Percentiles rank a stretch among this genome's conserved stretches.
phyloP scores from a whole-genome alignment of 352 stramenopile genomes.

The Phytopythium ostracodes region DNA sequence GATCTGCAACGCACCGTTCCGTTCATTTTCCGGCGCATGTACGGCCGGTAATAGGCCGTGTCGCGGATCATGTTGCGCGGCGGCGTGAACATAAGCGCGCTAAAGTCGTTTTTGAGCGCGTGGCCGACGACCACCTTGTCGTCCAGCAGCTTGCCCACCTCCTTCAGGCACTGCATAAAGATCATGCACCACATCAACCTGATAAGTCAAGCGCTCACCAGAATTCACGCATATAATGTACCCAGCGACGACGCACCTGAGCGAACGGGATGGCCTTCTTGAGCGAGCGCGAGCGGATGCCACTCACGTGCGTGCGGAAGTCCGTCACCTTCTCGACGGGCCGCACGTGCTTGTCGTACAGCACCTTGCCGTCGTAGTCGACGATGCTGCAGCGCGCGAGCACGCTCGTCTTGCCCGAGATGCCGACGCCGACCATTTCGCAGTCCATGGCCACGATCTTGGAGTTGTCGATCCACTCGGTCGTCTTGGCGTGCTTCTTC shows the following conservation, averaged over 20 bases:
- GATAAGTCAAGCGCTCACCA: neutral
- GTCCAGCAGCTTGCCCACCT: conserved; percentile 75
- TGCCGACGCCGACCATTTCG: conserved; percentile 84
- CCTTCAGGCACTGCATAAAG: conserved; percentile 72
- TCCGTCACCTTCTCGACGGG: conserved; percentile 85
- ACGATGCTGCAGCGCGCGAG: conserved; percentile 87
- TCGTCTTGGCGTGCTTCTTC: conserved; percentile 43
- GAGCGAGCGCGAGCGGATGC: conserved; percentile 63
- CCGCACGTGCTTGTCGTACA: conserved; percentile 83
- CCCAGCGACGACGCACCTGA: conserved; percentile 18
- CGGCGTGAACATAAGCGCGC: conserved; percentile 82
- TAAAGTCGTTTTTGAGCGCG: conserved; percentile 84
- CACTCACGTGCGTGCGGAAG: conserved; percentile 84
- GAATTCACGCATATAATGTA: neutral
- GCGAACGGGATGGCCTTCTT: conserved; percentile 76
- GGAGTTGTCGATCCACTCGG: conserved; percentile 77
- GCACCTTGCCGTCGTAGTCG: conserved; percentile 74
- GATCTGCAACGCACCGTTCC: conserved; percentile 71
- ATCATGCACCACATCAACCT: neutral
- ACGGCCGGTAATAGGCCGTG: conserved; percentile 79
- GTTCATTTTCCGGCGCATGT: conserved; percentile 84
- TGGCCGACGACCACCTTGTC: conserved; percentile 84
- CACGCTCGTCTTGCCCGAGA: conserved; percentile 73
- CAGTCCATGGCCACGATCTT: conserved; percentile 86
- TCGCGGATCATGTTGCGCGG: conserved; percentile 78